Percentiles rank a stretch among this genome's conserved stretches.
Conservation (phyloP, 2,329 filamentous ascomycete species). For the Xylaria sp. region DNA sequence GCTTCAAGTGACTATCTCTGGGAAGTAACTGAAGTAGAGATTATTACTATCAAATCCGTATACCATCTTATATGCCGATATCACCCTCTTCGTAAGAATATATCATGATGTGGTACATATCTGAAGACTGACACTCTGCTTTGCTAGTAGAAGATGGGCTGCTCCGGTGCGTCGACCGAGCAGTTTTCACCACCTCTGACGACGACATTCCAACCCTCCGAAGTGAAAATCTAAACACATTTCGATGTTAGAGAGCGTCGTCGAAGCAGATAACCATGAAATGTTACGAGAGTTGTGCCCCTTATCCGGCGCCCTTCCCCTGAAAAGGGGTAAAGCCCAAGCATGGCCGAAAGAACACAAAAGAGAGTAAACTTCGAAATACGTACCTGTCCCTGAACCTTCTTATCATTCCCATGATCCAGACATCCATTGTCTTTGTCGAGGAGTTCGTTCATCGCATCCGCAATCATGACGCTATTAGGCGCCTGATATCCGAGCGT, state of each 20-base stretch:
- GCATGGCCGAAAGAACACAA: not conserved
- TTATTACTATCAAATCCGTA: no score
- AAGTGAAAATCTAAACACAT: conserved; percentile 8
- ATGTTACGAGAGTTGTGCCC: not conserved
- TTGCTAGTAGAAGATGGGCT: conserved; percentile 13
- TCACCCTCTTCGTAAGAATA: not conserved
- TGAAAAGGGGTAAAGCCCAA: not conserved
- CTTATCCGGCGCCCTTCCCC: not conserved
- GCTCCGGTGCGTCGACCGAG: conserved; percentile 7
- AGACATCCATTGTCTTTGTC: conserved; percentile 15
- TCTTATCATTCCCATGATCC: conserved; percentile 5
- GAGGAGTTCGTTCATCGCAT: conserved; percentile 16
- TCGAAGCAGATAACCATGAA: not conserved
- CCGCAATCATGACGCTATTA: conserved; percentile 15
- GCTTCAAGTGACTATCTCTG: no score
- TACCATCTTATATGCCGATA: not conserved
- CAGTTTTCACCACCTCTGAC: conserved; percentile 18
- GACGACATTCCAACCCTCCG: conserved; percentile 11
- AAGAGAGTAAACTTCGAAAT: not conserved
- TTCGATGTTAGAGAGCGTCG: conserved; percentile 1
- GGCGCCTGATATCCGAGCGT: conserved; percentile 3
- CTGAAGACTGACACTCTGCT: no score
- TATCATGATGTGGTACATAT: not conserved
- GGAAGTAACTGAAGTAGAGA: no score
- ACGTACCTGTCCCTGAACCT: conserved; percentile 17